Base-by-base conservation (phyloP, 495 filamentous ascomycete species). In the Arthonia radiata region DNA sequence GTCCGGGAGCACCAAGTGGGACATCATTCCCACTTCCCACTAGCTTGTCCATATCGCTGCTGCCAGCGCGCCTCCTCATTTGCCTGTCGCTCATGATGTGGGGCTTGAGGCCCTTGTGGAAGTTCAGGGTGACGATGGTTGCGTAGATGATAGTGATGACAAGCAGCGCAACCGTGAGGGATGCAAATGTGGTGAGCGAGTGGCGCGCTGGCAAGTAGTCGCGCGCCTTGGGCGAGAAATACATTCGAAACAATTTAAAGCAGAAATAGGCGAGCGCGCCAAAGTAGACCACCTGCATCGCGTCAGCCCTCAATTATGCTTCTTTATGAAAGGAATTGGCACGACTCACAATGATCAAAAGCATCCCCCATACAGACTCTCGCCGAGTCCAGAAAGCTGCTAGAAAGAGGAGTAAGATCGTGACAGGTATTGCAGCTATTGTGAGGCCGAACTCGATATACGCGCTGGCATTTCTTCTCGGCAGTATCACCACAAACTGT, bases 191-290 rank as follows among this genome's bases (percentile, higher is more conserved):
- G 13, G 86, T 94, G 40, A 97, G 57, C 23, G 67, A 75, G 29
- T 65, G 64, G 24, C 68, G 64, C 11, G 79, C 81, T 0, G 83
- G 65, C 14, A 56, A 31, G 48, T 93, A 97, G 31, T 55, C 44
- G 4, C 44, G 17, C 3, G 27, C 18, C 15, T 35, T 35, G 15
- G 19, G 18, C 10, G 15, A 10, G 16, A 37, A 42, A 53, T 89
- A 97, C 69, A 97, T 97, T 42, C 86, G 80, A 30, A 80, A 67
- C 15, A 93, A 66, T 57, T 97, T 97, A 67, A 94, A 97, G 42
- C 91, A 60, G 61, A 97, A 97, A 52, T 94, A 97, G 26, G 74
- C 80, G 37, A 94, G 60, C 19, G 67, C 83, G 27, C 67, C 80
- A 41, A 91, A 79, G 49, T 91, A 89, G 12, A 91, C 59, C 24